Base-by-base conservation (phyloP, 1,139 yeast genomes). In the Suhomyces chickasaworum region DNA sequence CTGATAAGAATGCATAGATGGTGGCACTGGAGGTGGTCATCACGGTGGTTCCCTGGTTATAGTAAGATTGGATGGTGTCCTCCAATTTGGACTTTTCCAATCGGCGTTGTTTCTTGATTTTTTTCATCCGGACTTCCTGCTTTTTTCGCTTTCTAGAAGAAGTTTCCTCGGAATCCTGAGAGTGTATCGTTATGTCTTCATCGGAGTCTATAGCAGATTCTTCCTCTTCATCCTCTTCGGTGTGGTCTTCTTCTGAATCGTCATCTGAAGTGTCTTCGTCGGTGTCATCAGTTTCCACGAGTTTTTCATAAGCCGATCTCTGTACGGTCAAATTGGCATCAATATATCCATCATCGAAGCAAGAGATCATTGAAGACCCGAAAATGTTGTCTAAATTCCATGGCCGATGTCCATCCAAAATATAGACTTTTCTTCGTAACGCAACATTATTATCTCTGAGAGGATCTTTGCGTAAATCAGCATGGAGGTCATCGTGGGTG, bases 381-480 rank as follows among this genome's bases (percentile, higher is more conserved):
- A 89, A 91, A 44, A 93, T 63, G 63, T 95, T 95, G 61, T 91
- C 97, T 55, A 95, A 71, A 64, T 90, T 90, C 98, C 98, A 93
- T 2, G 99, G 99, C 53, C 98, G 73, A 54, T 89, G 95, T 4
- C 96, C 93, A 65, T 95, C 99, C 49, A 93, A 76, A 12, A 95
- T 79, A 60, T 88, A 95, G 1, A 95, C 77, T 49, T 77, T 77
- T 54, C 86, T 72, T 37, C 66, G 71, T 33, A 74, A 61, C 30
- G 49, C 52, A 17, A 53, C 39, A 9, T 51, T 51, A 17, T 51
- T 50, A 22, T 43, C 46, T 18, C 41, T 39, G 33, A 52, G 46
- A 7, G 50, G 40, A 29, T 52, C 54, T 13, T 47, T 41, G 15
- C 42, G 44, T 6, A 54, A 42, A 27, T 54, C 58, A 20, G 57